Evolutionary conservation across 768 basidiomycete species (phyloP), one percentile per base, ranked within the genome.

Genomic region (Harrya chromipes): DNA sequence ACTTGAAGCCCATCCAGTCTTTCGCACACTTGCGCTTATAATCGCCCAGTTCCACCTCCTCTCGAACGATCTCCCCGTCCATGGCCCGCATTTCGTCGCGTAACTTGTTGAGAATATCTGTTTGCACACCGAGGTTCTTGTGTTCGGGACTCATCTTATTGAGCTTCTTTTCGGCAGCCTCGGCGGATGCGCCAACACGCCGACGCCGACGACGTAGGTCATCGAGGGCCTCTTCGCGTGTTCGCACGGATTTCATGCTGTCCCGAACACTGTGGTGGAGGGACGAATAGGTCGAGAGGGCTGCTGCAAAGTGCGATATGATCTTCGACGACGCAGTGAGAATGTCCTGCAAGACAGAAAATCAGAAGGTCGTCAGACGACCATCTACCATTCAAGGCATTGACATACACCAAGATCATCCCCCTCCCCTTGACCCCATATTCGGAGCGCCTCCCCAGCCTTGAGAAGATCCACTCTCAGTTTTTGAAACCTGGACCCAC

Each of bases 81-180:
- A 94, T 75, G 6, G 66, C 59, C 2, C 83, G 73, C 45, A 95
- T 94, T 62, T 94, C 86, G 14, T 85, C 84, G 45, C 85, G 78
- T 24, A 94, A 70, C 13, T 72, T 72, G 56, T 84, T 84, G 40
- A 97, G 70, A 2, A 74, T 66, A 21, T 92, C 90, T 2, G 84
- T 86, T 67, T 95, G 94, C 47, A 72, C 57, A 3, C 72, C 69
- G 31, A 92, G 70, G 57, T 88, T 87, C 75, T 95, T 97, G 72
- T 94, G 82, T 66, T 94, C 90, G 0, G 87, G 77, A 54, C 78
- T 79, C 93, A 97, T 94, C 72, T 87, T 95, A 68, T 77, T 81
- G 33, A 97, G 77, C 64, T 94, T 95, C 73, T 78, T 88, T 57
- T 95, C 92, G 3, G 90, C 92, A 16, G 80, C 69, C 47, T 95